phyloP scores from a whole-genome alignment of 148 eudicot species.

The Vaccinium darrowii region DNA sequence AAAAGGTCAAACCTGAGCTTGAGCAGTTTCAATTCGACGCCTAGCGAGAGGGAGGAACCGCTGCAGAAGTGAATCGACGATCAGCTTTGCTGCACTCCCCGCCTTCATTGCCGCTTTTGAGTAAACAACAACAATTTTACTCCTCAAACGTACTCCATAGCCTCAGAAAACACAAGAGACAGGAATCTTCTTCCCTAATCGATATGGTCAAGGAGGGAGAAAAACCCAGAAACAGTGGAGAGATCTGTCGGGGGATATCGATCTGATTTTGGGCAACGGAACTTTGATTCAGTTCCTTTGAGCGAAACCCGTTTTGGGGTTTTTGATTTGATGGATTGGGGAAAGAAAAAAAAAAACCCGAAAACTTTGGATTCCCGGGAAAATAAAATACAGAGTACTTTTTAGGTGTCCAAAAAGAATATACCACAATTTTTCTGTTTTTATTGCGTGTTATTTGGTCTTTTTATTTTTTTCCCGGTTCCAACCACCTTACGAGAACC shows the following conservation, averaged over 20 bases:
- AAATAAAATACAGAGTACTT: too few relatives aligned
- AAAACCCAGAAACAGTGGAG: not conserved
- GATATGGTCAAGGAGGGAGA: not conserved
- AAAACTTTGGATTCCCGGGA: not conserved
- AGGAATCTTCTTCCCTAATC: not conserved
- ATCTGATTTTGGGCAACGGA: not conserved
- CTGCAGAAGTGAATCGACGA: conserved; percentile 91
- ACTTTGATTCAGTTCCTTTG: not conserved
- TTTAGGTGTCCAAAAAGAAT: not conserved
- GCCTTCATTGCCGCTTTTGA: conserved; percentile 61
- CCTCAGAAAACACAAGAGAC: not conserved
- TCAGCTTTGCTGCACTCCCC: conserved; percentile 88
- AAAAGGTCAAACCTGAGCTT: conserved; percentile 62
- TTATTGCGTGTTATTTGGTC: too few relatives aligned
- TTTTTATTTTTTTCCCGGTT: too few relatives aligned
- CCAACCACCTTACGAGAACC: too few relatives aligned
- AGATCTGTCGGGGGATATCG: not conserved
- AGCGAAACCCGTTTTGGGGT: too few relatives aligned
- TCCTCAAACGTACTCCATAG: not conserved
- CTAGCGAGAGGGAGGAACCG: conserved; percentile 97
- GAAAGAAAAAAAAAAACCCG: too few relatives aligned
- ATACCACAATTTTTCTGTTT: not conserved
- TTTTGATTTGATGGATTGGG: too few relatives aligned
- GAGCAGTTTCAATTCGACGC: conserved; percentile 98
- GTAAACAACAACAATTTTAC: not conserved